Conservation (phyloP, 331 rosid species). For the Malus hybrid region DNA sequence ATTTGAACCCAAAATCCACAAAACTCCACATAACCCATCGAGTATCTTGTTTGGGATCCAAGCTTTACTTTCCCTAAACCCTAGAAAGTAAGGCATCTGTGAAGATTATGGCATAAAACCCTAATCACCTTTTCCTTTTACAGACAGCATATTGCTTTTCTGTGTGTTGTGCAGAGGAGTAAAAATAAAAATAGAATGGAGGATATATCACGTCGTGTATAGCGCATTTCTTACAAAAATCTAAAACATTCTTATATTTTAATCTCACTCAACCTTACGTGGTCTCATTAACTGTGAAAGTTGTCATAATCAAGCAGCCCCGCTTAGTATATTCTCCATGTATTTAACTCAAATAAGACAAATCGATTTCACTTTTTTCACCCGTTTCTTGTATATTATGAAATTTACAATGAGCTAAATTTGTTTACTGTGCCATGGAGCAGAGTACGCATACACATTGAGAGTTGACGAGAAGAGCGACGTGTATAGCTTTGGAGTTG, state of each 20-base stretch:
- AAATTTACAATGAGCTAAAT: not conserved
- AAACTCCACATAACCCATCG: slow-evolving; percentile 7
- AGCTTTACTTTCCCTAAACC: slow-evolving; percentile 55
- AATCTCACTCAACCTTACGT: fast-evolving
- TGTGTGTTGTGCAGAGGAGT: too few species aligned
- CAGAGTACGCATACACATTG: slow-evolving; percentile 85
- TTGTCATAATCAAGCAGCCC: too few species aligned
- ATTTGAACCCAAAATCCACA: slow-evolving; percentile 15
- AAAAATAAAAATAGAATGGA: too few species aligned
- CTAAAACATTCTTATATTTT: too few species aligned
- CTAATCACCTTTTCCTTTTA: slow-evolving; percentile 16
- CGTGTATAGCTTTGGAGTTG: slow-evolving; percentile 82
- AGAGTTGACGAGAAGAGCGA: slow-evolving; percentile 85
- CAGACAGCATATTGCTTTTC: not conserved
- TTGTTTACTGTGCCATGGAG: not conserved
- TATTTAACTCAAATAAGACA: not conserved
- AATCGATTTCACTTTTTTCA: not conserved
- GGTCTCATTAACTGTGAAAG: too few species aligned
- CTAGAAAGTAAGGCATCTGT: slow-evolving; percentile 30
- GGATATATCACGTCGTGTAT: too few species aligned
- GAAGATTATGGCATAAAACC: slow-evolving; percentile 13
- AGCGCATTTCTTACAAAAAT: too few species aligned
- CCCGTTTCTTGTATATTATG: not conserved
- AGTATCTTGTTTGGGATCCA: slow-evolving; percentile 28
- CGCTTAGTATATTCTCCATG: too few species aligned